Base-by-base conservation (phyloP, 768 basidiomycete genomes). In the Infundibulicybe gibba region DNA sequence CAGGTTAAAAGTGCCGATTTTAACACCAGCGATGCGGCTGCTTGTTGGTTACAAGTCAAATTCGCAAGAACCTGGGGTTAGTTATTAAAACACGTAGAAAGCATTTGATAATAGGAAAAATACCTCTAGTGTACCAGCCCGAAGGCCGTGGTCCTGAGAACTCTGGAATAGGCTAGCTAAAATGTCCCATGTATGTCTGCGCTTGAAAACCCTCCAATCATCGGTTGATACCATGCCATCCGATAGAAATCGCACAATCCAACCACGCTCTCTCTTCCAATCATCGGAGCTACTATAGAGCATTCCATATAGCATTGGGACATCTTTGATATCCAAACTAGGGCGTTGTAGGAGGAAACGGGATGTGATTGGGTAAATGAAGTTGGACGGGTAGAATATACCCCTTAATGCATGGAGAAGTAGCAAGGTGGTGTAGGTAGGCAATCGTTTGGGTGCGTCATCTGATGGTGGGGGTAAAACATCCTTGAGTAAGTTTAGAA, bases 321-420 rank as follows among this genome's bases (percentile, higher is more conserved):
- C 90, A 58, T 97, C 94, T 1, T 68, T 70, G 1, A 69, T 67
- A 56, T 97, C 94, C 6, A 97, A 67, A 45, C 82, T 77, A 0
- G 92, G 85, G 1, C 95, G 81, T 63, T 97, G 94, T 0, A 98
- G 77, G 5, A 98, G 77, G 74, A 97, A 97, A 4, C 88, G 79
- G 1, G 90, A 83, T 0, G 86, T 88, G 13, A 86, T 68, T 0
- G 94, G 92, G 59, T 95, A 98, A 38, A 90, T 83, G 63, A 92
- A 90, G 43, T 87, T 84, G 2, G 89, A 84, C 0, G 95, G 94
- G 51, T 90, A 86, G 65, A 93, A 94, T 31, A 95, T 74, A 1
- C 81, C 83, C 21, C 86, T 77, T 4, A 97, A 66, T 2, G 90
- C 82, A 52, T 98, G 93, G 2, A 85, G 75, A 44, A 97, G 74